A percentile compares a stretch with the other conserved stretches of the same genome.
phyloP scores from a whole-genome alignment of 139 green algal species.

The Volvox reticuliferus region DNA sequence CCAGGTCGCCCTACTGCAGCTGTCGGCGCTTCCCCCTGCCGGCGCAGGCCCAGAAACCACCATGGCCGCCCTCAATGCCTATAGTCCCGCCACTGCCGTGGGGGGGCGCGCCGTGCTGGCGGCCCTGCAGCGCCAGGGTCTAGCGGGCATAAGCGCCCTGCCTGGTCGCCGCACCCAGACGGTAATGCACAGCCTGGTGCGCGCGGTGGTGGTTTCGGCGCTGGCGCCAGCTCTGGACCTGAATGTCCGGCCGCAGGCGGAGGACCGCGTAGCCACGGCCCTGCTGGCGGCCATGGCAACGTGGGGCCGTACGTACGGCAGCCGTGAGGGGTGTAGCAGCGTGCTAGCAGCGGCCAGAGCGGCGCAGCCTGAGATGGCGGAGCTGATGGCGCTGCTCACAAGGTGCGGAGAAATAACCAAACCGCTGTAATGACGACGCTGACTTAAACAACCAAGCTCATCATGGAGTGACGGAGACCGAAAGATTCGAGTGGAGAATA shows the following conservation, averaged over 20 bases:
- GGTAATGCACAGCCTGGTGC: slow-evolving; percentile 41
- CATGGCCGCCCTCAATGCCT: slow-evolving; percentile 12
- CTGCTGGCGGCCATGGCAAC: slow-evolving; percentile 5
- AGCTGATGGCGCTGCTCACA: slow-evolving; percentile 44
- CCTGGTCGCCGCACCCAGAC: slow-evolving; percentile 37
- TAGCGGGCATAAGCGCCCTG: not conserved
- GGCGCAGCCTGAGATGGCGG: slow-evolving; percentile 35
- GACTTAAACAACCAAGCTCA: no score
- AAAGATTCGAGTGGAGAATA: no score
- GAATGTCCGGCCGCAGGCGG: not conserved
- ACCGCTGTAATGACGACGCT: no score
- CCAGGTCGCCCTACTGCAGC: slow-evolving; percentile 44
- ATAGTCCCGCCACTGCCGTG: slow-evolving; percentile 16
- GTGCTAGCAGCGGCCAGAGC: slow-evolving; percentile 39
- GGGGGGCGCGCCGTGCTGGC: not conserved
- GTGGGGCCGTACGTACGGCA: slow-evolving; percentile 26
- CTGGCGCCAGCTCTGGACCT: slow-evolving; percentile 41
- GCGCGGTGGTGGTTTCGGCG: slow-evolving; percentile 32
- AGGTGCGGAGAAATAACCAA: not conserved
- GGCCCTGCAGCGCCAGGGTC: slow-evolving; percentile 23
- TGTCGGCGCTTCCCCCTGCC: slow-evolving; percentile 37
- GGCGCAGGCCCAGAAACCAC: slow-evolving; percentile 40
- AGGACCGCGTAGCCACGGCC: slow-evolving; percentile 21
- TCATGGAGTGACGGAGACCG: no score
- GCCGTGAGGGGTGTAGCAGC: slow-evolving; percentile 33